Evolutionary conservation across 257 asterid species (phyloP).

Genomic region (Osmanthus fragrans): DNA sequence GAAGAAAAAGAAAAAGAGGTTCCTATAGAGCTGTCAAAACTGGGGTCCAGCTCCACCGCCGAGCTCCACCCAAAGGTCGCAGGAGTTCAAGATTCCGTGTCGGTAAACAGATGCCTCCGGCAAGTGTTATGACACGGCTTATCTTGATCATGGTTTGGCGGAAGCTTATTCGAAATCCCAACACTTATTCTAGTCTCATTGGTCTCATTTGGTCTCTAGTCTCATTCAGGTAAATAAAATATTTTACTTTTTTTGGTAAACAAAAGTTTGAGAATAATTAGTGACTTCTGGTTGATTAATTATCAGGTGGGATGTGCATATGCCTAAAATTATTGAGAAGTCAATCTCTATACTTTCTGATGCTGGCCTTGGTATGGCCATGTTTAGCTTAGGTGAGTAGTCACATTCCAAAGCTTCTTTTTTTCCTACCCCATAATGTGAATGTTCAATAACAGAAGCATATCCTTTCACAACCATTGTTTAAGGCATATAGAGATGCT

Average conservation of each 20-base stretch:
- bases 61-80: slow-evolving; percentile 47
- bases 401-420: slow-evolving; percentile 4
- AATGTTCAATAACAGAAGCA: neutral
- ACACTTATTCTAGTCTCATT: slow-evolving; percentile 92
- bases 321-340: slow-evolving; percentile 68
- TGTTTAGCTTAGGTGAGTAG: slow-evolving; percentile 86
- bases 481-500: neutral
- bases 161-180: slow-evolving; percentile 95
- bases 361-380: slow-evolving; percentile 99
- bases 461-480: neutral
- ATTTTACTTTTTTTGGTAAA: neutral
- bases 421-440: neutral
- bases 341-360: slow-evolving; percentile 84
- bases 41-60: slow-evolving; percentile 52
- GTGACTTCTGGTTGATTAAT: slow-evolving; percentile 6
- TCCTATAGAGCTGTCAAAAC: slow-evolving; percentile 48
- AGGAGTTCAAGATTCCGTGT: slow-evolving; percentile 42
- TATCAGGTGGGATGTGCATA: slow-evolving; percentile 82
- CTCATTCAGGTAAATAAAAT: slow-evolving; percentile 53
- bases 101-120: slow-evolving; percentile 90
- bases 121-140: slow-evolving; percentile 93
- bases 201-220: slow-evolving; percentile 89
- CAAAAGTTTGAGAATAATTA: slow-evolving; percentile 7
- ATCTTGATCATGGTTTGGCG: slow-evolving; percentile 99
- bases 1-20: slow-evolving; percentile 66